These are phyloP conservation scores for Teunomyces cretensis DNA, from an alignment of 805 yeast genomes.

Conservation along the genomic window DNA sequence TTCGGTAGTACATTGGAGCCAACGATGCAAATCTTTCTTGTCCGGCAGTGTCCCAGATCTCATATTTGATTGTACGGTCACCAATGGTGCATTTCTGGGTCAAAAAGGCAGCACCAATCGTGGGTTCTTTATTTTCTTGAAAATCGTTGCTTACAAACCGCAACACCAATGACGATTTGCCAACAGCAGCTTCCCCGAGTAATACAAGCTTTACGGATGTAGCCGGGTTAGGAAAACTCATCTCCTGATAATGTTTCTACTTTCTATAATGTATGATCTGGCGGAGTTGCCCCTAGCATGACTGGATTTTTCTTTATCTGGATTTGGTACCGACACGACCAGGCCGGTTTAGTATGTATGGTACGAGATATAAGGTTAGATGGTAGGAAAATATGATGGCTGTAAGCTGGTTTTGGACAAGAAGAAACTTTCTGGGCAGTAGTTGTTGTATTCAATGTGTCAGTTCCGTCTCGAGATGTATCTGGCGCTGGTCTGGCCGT, in stretches of 20 bases:
- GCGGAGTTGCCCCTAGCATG: background rate
- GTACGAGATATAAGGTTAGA: background rate
- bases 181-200: slow-evolving; percentile 97
- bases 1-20: slow-evolving; percentile 96
- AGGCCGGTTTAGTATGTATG: no score
- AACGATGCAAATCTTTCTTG: slow-evolving; percentile 95
- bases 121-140: slow-evolving; percentile 96
- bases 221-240: slow-evolving; percentile 40
- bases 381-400: no score
- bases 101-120: slow-evolving; percentile 96
- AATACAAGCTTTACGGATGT: slow-evolving; percentile 86
- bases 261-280: background rate
- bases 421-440: no score
- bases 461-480: background rate
- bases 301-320: background rate
- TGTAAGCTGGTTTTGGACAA: background rate
- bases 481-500: background rate
- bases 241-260: slow-evolving; percentile 4
- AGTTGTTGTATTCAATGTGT: background rate
- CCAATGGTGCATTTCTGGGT: slow-evolving; percentile 92
- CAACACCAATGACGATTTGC: slow-evolving; percentile 88
- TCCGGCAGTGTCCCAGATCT: slow-evolving; percentile 97
- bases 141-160: slow-evolving; percentile 93
- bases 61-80: slow-evolving; percentile 83
- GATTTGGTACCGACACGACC: background rate